Evolutionary conservation across 257 asterid species (phyloP).

Genomic region (Fraxinus anomala): DNA sequence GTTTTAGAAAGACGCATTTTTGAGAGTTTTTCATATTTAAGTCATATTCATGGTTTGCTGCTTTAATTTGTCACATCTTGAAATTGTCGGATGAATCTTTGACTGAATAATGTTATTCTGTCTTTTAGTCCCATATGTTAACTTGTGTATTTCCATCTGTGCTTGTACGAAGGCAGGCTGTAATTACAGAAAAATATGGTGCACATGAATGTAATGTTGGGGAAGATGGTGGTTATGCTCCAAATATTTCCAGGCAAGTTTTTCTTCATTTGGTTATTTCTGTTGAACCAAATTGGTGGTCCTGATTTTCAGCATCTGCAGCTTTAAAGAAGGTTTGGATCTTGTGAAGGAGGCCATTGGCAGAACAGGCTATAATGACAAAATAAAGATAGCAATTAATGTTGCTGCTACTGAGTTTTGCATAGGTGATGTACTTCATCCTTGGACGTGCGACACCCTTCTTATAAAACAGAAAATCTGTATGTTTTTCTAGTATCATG

Average conservation of each 20-base stretch:
- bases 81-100: background rate
- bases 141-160: slow-evolving; percentile 22
- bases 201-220: slow-evolving; percentile 88
- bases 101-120: slow-evolving; percentile 8
- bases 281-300: slow-evolving; percentile 24
- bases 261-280: slow-evolving; percentile 25
- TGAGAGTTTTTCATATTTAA: background rate
- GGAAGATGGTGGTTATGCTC: slow-evolving; percentile 97
- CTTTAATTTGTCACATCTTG: background rate
- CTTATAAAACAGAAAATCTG: background rate
- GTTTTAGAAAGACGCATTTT: slow-evolving; percentile 16
- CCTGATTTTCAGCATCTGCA: slow-evolving; percentile 42
- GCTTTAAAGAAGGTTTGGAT: slow-evolving; percentile 92
- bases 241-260: slow-evolving; percentile 87
- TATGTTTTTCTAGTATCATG: slow-evolving; percentile 16
- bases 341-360: slow-evolving; percentile 91
- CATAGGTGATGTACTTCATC: slow-evolving; percentile 60
- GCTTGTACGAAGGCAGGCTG: slow-evolving; percentile 61
- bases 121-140: slow-evolving; percentile 16
- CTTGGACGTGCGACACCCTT: background rate
- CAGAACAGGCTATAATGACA: slow-evolving; percentile 82
- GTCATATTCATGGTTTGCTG: background rate
- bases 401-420: slow-evolving; percentile 94
- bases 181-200: slow-evolving; percentile 75
- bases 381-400: slow-evolving; percentile 88